Percentiles rank a stretch among this genome's conserved stretches.
These are phyloP conservation scores for Dipodascus albidus DNA, from an alignment of 805 yeast genomes.

Conservation along the genomic window DNA sequence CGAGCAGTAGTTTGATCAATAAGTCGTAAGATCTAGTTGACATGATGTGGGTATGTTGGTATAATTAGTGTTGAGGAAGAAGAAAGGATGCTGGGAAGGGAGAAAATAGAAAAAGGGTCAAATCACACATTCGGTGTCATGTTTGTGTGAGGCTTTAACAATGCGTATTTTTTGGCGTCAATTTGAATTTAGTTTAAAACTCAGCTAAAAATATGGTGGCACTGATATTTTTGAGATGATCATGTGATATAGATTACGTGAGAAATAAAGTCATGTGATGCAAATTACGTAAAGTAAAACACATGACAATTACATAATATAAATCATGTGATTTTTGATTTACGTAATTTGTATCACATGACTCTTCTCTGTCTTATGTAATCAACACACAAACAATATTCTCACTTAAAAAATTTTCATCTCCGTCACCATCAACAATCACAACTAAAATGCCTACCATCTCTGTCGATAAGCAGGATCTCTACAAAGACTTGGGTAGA, in stretches of 20 bases:
- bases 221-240: too few relatives aligned
- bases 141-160: too few relatives aligned
- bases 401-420: not conserved
- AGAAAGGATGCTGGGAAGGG: not conserved
- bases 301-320: too few relatives aligned
- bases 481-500: conserved; percentile 65
- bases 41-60: not conserved
- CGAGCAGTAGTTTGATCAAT: conserved; percentile 82
- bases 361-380: not conserved
- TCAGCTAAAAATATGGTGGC: too few relatives aligned
- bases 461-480: conserved; percentile 88
- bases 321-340: too few relatives aligned
- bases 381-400: not conserved
- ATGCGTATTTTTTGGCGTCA: too few relatives aligned
- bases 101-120: not conserved
- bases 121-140: not conserved
- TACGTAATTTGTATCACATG: too few relatives aligned
- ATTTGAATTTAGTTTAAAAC: too few relatives aligned
- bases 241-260: too few relatives aligned
- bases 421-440: not conserved
- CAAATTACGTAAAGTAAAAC: too few relatives aligned
- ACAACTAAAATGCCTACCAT: conserved; percentile 79
- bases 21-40: conserved; percentile 50
- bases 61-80: not conserved
- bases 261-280: too few relatives aligned